Evolutionary conservation across 169 alveolate species (phyloP), one percentile per base, ranked within the genome.

Genomic region (Theileria equi): DNA sequence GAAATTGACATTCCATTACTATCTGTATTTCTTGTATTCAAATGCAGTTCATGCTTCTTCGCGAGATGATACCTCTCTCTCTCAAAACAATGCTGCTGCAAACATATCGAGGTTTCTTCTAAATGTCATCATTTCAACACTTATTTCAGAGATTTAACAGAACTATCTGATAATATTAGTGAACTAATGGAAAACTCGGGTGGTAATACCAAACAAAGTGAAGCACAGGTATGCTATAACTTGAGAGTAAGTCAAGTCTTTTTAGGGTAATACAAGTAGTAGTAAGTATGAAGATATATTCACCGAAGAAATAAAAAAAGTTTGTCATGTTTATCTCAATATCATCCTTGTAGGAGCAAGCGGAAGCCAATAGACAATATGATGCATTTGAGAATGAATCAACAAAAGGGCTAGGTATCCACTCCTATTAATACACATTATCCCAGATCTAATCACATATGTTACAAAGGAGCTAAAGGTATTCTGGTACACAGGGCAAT

Each of bases 401-500:
- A 5, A 57, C 48, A 26, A 79, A 74, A 43, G 72, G 50, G 11
- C 53, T 66, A 32, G 84, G 84, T 74, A 16, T 29, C 5, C 1
- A 40, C 1, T 36, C 57, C 0, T 0, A 34, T 23, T 16, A 17
- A 8, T 25, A n/a, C 16, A 10, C 4, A 0, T 2, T 16, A 13
- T 3, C 17, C 31, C 54, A 74, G 84, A 74, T 53, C 38, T 74
- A 2, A 38, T 74, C 0, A 53, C 36, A 8, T 47, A 55, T 6
- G 66, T 81, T 7, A 43, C 81, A 1, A 81, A 77, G 21, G 72
- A 66, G 25, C 57, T 77, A 57, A 77, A 77, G 57, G 59, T 67
- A 40, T 59, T 50, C 28, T 77, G 86, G 76, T 64, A n/a, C 29
- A 48, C 65, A 13, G 76, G 76, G 17, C 69, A 52, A 16, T 64